Evolutionary conservation across 208 protist species (phyloP).

Genomic region (Crithidia expoeki): DNA sequence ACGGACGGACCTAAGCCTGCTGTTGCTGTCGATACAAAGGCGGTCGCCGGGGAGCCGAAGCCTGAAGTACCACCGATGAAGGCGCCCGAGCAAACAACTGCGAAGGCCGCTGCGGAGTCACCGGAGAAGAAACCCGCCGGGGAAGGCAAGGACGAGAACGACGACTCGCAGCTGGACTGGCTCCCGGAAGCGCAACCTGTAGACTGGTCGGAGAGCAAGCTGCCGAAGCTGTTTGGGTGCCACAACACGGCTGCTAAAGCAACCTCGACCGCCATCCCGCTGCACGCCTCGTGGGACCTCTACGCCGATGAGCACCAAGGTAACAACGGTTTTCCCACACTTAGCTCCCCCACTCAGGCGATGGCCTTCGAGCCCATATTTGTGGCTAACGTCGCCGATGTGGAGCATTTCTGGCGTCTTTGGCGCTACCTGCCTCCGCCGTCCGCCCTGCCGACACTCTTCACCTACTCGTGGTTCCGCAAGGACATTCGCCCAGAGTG

Average conservation of each 20-base stretch:
- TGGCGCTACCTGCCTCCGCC: conserved; percentile 76
- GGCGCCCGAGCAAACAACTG: conserved; percentile 1
- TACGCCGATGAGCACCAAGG: conserved; percentile 80
- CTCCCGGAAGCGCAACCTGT: conserved; percentile 40
- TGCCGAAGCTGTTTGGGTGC: conserved; percentile 65
- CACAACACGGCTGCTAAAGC: conserved; percentile 61
- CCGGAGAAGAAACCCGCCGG: conserved; percentile 14
- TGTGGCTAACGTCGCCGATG: conserved; percentile 67
- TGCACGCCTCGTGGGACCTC: conserved; percentile 80
- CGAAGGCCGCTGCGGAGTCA: conserved; percentile 10
- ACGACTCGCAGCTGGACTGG: conserved; percentile 38
- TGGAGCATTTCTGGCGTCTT: conserved; percentile 85
- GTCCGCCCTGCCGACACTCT: conserved; percentile 57
- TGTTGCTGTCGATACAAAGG: conserved; percentile 2
- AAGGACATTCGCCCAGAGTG: conserved; percentile 84
- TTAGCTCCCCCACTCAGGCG: conserved; percentile 19
- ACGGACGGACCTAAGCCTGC: conserved; percentile 6
- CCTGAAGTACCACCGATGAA: conserved; percentile 8
- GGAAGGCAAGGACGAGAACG: conserved; percentile 17
- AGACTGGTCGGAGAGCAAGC: conserved; percentile 55
- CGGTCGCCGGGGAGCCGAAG: background rate
- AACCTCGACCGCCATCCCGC: conserved; percentile 48
- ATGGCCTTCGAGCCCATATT: conserved; percentile 71
- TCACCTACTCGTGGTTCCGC: conserved; percentile 90
- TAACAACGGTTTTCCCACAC: conserved; percentile 21